These are phyloP conservation scores for Ceratocystis ficicola DNA, from an alignment of 2,329 filamentous ascomycete species.

Conservation along the genomic window DNA sequence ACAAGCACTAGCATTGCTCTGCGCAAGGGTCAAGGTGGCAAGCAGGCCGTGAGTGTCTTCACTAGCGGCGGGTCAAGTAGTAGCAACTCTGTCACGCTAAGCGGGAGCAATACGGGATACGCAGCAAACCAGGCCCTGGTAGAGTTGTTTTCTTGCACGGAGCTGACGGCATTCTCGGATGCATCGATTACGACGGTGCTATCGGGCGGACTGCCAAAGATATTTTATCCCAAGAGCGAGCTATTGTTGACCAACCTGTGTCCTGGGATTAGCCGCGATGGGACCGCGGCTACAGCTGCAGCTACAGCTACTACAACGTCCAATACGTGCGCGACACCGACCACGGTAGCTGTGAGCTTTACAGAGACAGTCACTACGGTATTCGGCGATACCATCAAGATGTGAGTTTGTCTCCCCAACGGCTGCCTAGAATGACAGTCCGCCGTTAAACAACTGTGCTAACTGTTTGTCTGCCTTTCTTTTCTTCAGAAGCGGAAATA, in stretches of 20 bases:
- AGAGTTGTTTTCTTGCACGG: conserved; percentile 20
- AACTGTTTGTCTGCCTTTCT: not conserved
- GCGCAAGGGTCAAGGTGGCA: conserved; percentile 20
- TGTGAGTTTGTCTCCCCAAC: conserved; percentile 29
- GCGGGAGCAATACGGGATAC: conserved; percentile 20
- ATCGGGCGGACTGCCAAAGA: conserved; percentile 21
- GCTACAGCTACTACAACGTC: conserved; percentile 9
- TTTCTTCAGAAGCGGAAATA: conserved; percentile 24
- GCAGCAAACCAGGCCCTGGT: conserved; percentile 20
- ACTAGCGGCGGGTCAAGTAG: conserved; percentile 21
- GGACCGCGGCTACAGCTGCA: not conserved
- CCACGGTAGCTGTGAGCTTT: conserved; percentile 34
- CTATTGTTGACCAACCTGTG: conserved; percentile 19
- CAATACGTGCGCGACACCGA: conserved; percentile 27
- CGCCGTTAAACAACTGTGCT: not conserved
- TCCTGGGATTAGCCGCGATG: conserved; percentile 9
- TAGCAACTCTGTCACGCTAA: conserved; percentile 21
- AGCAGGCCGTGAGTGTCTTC: conserved; percentile 22
- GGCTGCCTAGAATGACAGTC: not conserved
- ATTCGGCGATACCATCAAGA: conserved; percentile 41
- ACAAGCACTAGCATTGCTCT: conserved; percentile 21
- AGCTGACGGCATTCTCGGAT: conserved; percentile 20
- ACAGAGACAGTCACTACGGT: conserved; percentile 34
- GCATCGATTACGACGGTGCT: conserved; percentile 21
- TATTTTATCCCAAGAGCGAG: conserved; percentile 21